Percentiles rank a stretch among this genome's conserved stretches.
phyloP scores from a whole-genome alignment of 306 rosid genomes.

The Cucumis hystrix region DNA sequence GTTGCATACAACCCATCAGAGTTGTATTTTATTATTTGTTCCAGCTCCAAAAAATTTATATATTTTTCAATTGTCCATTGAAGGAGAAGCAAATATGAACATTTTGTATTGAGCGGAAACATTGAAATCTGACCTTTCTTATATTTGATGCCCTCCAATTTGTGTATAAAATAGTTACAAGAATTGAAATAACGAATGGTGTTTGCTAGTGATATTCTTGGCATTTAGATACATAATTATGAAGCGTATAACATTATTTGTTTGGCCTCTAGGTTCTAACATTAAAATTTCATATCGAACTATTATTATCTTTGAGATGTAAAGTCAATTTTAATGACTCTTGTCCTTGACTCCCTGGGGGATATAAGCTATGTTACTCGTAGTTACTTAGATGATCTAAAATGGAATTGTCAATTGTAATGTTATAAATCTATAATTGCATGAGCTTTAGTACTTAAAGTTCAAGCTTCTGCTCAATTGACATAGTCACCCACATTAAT shows the following conservation, averaged over 20 bases:
- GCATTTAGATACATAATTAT: not conserved
- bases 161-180: constrained; percentile 1
- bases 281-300: too few relatives aligned
- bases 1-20: constrained; percentile 15
- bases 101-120: not conserved
- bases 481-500: too few relatives aligned
- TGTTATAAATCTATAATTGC: too few relatives aligned
- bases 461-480: too few relatives aligned
- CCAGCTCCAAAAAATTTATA: constrained; percentile 35
- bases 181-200: not conserved
- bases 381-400: too few relatives aligned
- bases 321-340: too few relatives aligned
- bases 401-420: too few relatives aligned
- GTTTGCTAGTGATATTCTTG: not conserved
- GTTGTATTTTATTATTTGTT: constrained; percentile 27
- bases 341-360: too few relatives aligned
- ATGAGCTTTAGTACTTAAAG: too few relatives aligned
- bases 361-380: too few relatives aligned
- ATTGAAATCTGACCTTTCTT: not conserved
- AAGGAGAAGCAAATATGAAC: constrained; percentile 1
- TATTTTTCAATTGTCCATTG: constrained; percentile 3
- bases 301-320: too few relatives aligned
- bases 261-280: too few relatives aligned
- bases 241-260: not conserved
- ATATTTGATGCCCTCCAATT: not conserved